Base-by-base conservation (phyloP, 192 early-diverging fungal genomes). In the Diversispora epigaea region DNA sequence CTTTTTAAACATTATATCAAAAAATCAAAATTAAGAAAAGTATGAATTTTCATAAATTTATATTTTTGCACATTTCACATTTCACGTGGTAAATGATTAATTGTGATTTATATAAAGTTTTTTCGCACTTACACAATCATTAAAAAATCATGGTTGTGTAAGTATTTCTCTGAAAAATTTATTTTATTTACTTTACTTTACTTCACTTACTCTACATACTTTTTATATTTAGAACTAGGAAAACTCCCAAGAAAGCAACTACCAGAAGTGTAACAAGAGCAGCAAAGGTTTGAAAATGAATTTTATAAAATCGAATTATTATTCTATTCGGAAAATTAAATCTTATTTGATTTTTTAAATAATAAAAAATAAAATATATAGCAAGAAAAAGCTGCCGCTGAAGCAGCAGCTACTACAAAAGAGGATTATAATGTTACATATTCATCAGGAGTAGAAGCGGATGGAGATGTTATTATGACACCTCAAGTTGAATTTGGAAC, bases 211-310 rank as follows among this genome's bases (percentile, higher is more conserved):
- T 32, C 2, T 1, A 32, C 25, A 32, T 32, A 32, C 25, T 32
- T 32, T 58, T 57, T 22, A 14, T 25, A 12, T n/a, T 56, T 58
- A 58, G 57, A 22, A 58, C 57, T 12, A n/a, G 57, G 25, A n/a
- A 22, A 58, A 32, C 4, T 64, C 41, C 62, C 39, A 64, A 64
- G 39, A 64, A 64, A 12, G 43, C 62, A 4, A 64, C 62, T 8
- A 64, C 62, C 11, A 12, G 62, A 64, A 64, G 62, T 17, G 62
- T 64, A 64, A 64, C 62, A 44, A 64, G 62, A 41, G 62, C 62
- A 4, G 62, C 62, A 64, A 64, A 64, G 17, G 62, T 64, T 12
- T 41, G 62, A 44, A 3, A 32, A 44, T 41, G 6, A 64, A 54
- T 4, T 4, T 17, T 54, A 17, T 4, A 54, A 17, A 17, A 11